Conservation (phyloP, 1,284 basidiomycete genomes). For the Puccinia triticina region DNA sequence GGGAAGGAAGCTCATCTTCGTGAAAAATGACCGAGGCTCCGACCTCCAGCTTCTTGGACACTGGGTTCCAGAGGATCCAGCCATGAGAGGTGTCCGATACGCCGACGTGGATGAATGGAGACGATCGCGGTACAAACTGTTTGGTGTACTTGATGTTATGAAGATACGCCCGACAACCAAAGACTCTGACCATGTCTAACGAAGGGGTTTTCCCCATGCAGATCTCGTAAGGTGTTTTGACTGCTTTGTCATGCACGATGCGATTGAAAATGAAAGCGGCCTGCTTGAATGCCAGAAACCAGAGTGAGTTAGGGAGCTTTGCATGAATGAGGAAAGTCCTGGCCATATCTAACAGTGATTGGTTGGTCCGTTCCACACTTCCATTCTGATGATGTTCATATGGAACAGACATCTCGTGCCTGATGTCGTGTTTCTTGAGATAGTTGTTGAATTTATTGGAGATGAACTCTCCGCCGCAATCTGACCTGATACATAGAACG, state of each 20-base stretch:
- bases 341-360: too few species aligned
- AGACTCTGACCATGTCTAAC: not conserved
- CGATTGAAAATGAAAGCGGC: constrained; percentile 6
- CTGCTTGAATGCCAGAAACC: not conserved
- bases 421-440: not conserved
- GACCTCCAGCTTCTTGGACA: constrained; percentile 1
- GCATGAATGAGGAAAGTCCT: not conserved
- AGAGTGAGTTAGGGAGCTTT: not conserved
- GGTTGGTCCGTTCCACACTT: constrained; percentile 8
- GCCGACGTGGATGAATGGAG: not conserved
- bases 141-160: not conserved
- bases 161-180: too few species aligned
- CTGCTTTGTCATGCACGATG: not conserved
- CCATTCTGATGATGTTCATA: constrained; percentile 32
- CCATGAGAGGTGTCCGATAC: not conserved
- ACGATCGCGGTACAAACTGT: not conserved
- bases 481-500: too few species aligned
- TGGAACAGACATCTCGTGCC: not conserved
- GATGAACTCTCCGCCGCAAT: too few species aligned
- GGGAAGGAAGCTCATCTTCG: too few species aligned
- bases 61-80: constrained; percentile 3
- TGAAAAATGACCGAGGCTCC: not conserved
- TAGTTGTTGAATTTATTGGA: too few species aligned
- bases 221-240: not conserved
- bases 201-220: not conserved